These are phyloP conservation scores for Lagerstroemia speciosa DNA, from an alignment of 345 rosid genomes.

Conservation along the genomic window DNA sequence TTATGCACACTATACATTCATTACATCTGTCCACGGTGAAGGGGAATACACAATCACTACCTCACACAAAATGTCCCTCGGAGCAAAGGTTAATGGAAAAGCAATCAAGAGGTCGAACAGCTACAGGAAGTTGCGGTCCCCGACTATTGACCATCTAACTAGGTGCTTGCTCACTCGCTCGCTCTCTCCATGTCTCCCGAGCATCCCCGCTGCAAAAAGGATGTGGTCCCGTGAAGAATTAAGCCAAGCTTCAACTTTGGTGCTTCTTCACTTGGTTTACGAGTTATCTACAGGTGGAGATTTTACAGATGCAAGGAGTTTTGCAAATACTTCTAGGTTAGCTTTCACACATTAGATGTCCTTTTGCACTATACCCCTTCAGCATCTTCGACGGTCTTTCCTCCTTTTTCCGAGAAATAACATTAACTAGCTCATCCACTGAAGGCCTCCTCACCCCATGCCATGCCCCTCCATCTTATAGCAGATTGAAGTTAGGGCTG, in stretches of 20 bases:
- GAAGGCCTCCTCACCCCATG: not conserved
- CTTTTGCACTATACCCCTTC: not conserved
- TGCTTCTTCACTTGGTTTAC: not conserved
- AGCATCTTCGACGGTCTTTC: not conserved
- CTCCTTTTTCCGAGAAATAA: not conserved
- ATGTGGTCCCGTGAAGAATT: not conserved
- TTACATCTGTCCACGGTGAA: not conserved
- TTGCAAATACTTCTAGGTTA: not conserved
- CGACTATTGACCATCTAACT: not conserved
- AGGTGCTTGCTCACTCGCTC: too few relatives aligned
- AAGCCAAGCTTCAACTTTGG: not conserved
- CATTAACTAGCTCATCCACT: not conserved
- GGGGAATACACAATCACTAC: not conserved
- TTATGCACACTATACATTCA: not conserved
- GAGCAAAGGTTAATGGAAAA: not conserved
- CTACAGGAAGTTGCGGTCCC: not conserved
- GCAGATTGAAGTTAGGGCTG: slow-evolving; percentile 1
- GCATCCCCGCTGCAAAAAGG: not conserved
- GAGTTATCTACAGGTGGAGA: not conserved
- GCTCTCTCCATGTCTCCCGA: not conserved
- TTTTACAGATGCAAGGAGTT: not conserved
- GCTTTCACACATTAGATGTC: not conserved
- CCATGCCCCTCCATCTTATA: not conserved
- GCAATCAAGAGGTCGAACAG: not conserved
- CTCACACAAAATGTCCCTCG: not conserved